Percentiles rank a stretch among this genome's conserved stretches.
phyloP scores from a whole-genome alignment of 2,329 filamentous ascomycete species.

The Cercospora janseana region DNA sequence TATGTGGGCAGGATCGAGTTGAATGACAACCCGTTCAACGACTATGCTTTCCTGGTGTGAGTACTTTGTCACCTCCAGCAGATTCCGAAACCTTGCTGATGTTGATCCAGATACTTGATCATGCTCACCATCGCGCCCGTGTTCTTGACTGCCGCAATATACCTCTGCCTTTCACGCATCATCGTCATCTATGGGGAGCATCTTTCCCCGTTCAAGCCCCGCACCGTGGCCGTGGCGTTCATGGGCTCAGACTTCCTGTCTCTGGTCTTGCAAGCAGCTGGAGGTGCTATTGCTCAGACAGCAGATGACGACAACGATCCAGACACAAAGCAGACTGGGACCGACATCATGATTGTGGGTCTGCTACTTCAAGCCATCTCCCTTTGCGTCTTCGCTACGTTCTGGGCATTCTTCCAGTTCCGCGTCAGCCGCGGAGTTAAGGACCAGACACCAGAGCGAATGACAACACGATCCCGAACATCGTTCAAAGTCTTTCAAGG shows the following conservation, averaged over 20 bases:
- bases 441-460: slow-evolving; percentile 23
- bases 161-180: slow-evolving; percentile 58
- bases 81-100: not conserved
- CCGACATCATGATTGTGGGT: slow-evolving; percentile 58
- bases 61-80: slow-evolving; percentile 9
- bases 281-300: slow-evolving; percentile 58
- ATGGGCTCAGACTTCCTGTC: slow-evolving; percentile 57
- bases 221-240: slow-evolving; percentile 54
- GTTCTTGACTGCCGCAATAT: slow-evolving; percentile 56
- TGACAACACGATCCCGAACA: slow-evolving; percentile 42
- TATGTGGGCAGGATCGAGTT: slow-evolving; percentile 57
- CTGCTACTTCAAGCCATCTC: slow-evolving; percentile 56
- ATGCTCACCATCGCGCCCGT: slow-evolving; percentile 58
- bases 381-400: slow-evolving; percentile 47
- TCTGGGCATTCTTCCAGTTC: slow-evolving; percentile 38
- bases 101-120: slow-evolving; percentile 52
- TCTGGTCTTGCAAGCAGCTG: slow-evolving; percentile 56
- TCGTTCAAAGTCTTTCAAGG: slow-evolving; percentile 55
- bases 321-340: slow-evolving; percentile 46
- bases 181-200: slow-evolving; percentile 54
- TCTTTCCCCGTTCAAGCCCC: slow-evolving; percentile 25
- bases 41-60: slow-evolving; percentile 52
- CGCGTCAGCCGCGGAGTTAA: slow-evolving; percentile 16
- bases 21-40: slow-evolving; percentile 53
- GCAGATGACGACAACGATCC: slow-evolving; percentile 37